A percentile compares a stretch with the other conserved stretches of the same genome.
These are phyloP conservation scores for Amanita molliuscula DNA, from an alignment of 768 basidiomycete species.

Conservation along the genomic window DNA sequence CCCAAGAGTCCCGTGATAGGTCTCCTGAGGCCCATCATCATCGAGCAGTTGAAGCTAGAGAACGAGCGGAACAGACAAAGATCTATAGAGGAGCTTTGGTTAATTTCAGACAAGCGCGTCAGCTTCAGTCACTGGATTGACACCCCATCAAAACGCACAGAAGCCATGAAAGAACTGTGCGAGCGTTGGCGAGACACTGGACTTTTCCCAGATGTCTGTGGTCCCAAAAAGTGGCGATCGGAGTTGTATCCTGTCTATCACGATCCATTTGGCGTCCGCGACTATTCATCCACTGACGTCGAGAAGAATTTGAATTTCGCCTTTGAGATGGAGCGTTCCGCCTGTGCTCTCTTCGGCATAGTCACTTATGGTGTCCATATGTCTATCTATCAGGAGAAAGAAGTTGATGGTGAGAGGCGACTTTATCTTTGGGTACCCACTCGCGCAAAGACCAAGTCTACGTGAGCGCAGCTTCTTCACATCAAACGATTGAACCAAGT, in stretches of 20 bases:
- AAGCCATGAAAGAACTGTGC: conserved; percentile 54
- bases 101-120: conserved; percentile 22
- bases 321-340: conserved; percentile 85
- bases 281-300: conserved; percentile 28
- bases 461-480: conserved; percentile 36
- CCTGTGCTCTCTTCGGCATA: conserved; percentile 82
- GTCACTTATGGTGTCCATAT: conserved; percentile 91
- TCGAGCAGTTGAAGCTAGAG: conserved; percentile 44
- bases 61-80: conserved; percentile 23
- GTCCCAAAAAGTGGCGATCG: conserved; percentile 71
- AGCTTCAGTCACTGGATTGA: conserved; percentile 43
- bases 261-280: conserved; percentile 53
- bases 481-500: background rate
- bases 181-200: conserved; percentile 66
- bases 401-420: conserved; percentile 21
- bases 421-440: conserved; percentile 82
- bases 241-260: conserved; percentile 78
- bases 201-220: conserved; percentile 54
- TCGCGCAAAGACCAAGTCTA: conserved; percentile 78
- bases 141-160: conserved; percentile 49
- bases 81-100: conserved; percentile 28
- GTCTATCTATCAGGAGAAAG: conserved; percentile 52
- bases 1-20: conserved; percentile 47
- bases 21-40: conserved; percentile 45
- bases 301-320: conserved; percentile 46